Evolutionary conservation across 164 flowering plant genomes (phyloP), one percentile per base, ranked within the genome.

Genomic region (Vitis riparia): DNA sequence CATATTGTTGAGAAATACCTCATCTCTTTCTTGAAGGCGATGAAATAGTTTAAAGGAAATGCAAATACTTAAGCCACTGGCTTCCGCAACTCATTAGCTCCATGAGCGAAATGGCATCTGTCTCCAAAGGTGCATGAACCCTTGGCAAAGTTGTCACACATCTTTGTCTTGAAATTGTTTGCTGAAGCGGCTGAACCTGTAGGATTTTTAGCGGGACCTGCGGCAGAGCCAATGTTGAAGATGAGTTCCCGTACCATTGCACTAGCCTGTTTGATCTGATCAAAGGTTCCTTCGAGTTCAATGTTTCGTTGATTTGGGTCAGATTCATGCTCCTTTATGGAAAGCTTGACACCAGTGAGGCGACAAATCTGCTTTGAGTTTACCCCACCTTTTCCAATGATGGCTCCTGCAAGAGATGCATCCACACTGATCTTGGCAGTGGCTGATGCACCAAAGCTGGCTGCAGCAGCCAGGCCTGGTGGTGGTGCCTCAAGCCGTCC

Each of bases 21-120:
- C 53, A 71, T 65, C 30, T 50, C 74, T 15, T 23, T 23, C 27
- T 23, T 23, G 0, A 23, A 23, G 27, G 27, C 1, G 27, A 23
- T 23, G 27, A 23, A 23, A 23, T 23, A 23, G 27, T 23, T 23
- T 23, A 23, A 23, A 23, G 27, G 27, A 23, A 23, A 23, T 23
- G 27, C 2, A 23, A 23, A 23, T 23, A 37, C 44, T 4, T 37
- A 37, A 37, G 44, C 44, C 44, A 69, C 51, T 48, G 79, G 1
- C 68, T 73, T 85, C 62, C 91, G 92, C 79, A 89, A 66, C 23
- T 91, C 92, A 10, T 76, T 82, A 2, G 83, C 82, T 55, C 97
- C 96, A 76, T 90, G 97, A 0, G 97, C 97, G 74, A 90, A 92
- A 71, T 90, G 93, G 77, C 97, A 90, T 77, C 89, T 81, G 0